Evolutionary conservation across 2,329 filamentous ascomycete species (phyloP), one percentile per base, ranked within the genome.

Genomic region (Leptoxyphium fumago): DNA sequence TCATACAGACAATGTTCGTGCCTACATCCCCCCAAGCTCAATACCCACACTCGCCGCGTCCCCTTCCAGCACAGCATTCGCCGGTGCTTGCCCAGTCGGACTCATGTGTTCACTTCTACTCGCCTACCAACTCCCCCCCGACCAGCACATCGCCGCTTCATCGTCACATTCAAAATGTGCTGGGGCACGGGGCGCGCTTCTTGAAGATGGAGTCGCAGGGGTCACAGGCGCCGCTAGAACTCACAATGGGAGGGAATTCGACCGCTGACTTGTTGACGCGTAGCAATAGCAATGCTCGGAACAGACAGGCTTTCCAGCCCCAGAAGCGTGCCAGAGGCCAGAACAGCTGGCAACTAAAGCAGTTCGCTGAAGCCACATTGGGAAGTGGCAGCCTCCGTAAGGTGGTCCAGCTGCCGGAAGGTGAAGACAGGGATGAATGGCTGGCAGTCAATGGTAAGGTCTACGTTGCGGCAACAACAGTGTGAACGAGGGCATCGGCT

Each of bases 361-460:
- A 98, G 64, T 98, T 96, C 73, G 91, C 91, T 43, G 93, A 98
- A 65, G 91, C 93, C 39, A 98, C 91, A 10, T 74, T 98, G 32
- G 91, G 91, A 30, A 93, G 86, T 55, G 91, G 91, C 41, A 95
- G 88, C 65, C 68, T 98, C 66, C 78, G 87, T 57, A 96, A 98
- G 70, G 87, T 94, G 26, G 91, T 98, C 53, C 94, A 89, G 71
- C 72, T 98, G 48, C 91, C 93, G 11, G 93, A 98, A 60, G 91
- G 93, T 46, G 91, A 98, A 62, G 91, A 98, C 61, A 75, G 93
- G 67, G 94, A 95, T 61, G 91, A 98, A 66, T 98, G 91, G 91
- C 68, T 98, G 48, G 91, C 91, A 26, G 91, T 98, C 55, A 98
- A 98, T 68, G 84, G 88, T 94, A 70, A 55, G 78, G 54, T 38